These are phyloP conservation scores for Penicillium sp. DNA, from an alignment of 2,329 filamentous ascomycete species.

Conservation along the genomic window DNA sequence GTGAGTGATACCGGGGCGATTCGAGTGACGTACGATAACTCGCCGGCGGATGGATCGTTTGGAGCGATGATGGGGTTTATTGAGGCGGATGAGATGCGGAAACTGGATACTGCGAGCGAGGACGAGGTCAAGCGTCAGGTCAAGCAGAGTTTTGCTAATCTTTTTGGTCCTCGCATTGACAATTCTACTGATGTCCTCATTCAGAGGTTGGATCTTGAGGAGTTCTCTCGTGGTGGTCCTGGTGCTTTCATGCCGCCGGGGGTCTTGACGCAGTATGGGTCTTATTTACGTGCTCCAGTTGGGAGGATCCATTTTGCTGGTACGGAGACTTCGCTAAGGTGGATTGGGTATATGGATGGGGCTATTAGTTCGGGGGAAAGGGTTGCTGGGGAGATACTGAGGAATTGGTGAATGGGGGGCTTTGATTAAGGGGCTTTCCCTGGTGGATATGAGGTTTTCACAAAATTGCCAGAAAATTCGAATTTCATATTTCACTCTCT, in stretches of 20 bases:
- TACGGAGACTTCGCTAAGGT: slow-evolving; percentile 22
- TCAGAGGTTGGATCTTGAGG: slow-evolving; percentile 25
- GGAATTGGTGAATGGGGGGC: neutral
- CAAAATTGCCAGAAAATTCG: neutral
- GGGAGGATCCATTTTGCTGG: slow-evolving; percentile 25
- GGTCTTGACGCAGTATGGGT: slow-evolving; percentile 20
- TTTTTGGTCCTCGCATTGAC: slow-evolving; percentile 1
- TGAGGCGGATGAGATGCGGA: slow-evolving; percentile 25
- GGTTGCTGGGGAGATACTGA: slow-evolving; percentile 12
- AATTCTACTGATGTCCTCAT: slow-evolving; percentile 21
- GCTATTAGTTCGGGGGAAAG: slow-evolving; percentile 22
- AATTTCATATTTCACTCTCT: neutral
- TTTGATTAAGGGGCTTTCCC: neutral
- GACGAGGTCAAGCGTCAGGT: slow-evolving; percentile 17
- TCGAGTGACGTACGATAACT: slow-evolving; percentile 22
- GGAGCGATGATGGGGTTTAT: slow-evolving; percentile 29
- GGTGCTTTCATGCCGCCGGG: slow-evolving; percentile 20
- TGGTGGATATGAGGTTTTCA: neutral
- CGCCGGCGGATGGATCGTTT: slow-evolving; percentile 18
- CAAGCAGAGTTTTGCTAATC: neutral
- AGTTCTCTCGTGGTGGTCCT: slow-evolving; percentile 25
- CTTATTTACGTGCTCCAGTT: slow-evolving; percentile 12
- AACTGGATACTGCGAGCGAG: slow-evolving; percentile 18
- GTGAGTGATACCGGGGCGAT: slow-evolving; percentile 17
- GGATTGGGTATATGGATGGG: slow-evolving; percentile 28